Base-by-base conservation (phyloP, 2,329 filamentous ascomycete genomes). In the Xylariales sp. region DNA sequence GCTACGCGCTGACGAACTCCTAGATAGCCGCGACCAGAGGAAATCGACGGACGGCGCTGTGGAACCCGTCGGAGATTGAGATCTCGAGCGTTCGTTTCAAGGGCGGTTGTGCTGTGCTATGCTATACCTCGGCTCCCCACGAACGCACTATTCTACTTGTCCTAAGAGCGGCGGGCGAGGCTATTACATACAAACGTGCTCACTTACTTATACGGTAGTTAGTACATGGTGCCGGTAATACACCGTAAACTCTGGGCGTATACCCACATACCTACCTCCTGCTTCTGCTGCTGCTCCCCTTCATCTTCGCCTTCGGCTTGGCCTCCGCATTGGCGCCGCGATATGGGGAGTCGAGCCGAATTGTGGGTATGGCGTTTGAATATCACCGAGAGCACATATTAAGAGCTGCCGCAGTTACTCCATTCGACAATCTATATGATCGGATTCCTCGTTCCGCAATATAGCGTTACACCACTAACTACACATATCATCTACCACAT, bases 61-160 rank as follows among this genome's bases (percentile, higher is more conserved):
- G 62, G 46, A 36, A 36, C 62, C 46, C 36, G 16, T 36, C 54
- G 62, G 62, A 64, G 34, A 64, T 64, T 53, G 58, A 34, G n/a
- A 50, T 28, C 41, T 48, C n/a, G 16, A 14, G 4, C 36, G 7
- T 6, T 23, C 23, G 5, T 59, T 50, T 49, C 56, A 18, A 8
- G 16, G 36, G 36, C 16, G 45, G 1, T 30, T 55, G n/a, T 36
- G 23, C 23, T 23, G 23, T 23, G 23, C 23, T 23, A 2, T 23
- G 23, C 23, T 23, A 2, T 36, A 28, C n/a, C 5, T 62, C 39
- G 12, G 34, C 34, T 30, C 36, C 48, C 32, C 10, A 63, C 18
- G 32, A 39, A 54, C 5, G 32, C 6, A 5, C n/a, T 9, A 14
- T 9, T 36, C 14, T 23, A 23, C 23, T 23, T 23, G 23, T 32